Evolutionary conservation across 163 green algal species (phyloP).

Genomic region (Scenedesmus sp.): DNA sequence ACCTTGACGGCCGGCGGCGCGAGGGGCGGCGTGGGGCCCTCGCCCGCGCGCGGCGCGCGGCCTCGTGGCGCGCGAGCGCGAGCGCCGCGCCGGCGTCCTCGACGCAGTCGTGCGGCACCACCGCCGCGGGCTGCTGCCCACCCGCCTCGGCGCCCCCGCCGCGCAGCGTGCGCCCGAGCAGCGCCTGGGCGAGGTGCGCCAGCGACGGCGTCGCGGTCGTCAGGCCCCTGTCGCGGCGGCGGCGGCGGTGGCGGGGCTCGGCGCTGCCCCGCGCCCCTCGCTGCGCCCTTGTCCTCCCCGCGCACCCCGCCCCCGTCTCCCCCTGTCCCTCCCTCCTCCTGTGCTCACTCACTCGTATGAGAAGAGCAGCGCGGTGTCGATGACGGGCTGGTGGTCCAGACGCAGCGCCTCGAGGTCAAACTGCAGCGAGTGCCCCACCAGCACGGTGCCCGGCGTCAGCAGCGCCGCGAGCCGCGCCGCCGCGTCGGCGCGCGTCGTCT

Average conservation of each 20-base stretch:
- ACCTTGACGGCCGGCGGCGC: slow-evolving; percentile 32
- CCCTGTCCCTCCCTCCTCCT: too few species aligned
- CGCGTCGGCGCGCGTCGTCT: neutral
- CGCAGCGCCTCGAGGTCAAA: slow-evolving; percentile 30
- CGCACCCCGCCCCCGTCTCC: neutral
- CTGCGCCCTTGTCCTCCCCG: neutral
- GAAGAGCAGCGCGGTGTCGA: slow-evolving; percentile 41
- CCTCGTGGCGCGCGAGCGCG: slow-evolving; percentile 6
- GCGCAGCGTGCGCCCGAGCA: slow-evolving; percentile 33
- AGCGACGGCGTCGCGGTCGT: slow-evolving; percentile 26
- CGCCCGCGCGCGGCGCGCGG: neutral
- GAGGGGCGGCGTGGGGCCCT: slow-evolving; percentile 11
- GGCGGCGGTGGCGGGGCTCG: neutral
- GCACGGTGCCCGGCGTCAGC: slow-evolving; percentile 16
- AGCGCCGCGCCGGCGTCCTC: slow-evolving; percentile 37
- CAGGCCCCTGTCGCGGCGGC: slow-evolving; percentile 16
- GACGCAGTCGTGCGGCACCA: slow-evolving; percentile 31
- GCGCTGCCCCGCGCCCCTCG: neutral
- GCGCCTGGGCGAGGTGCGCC: slow-evolving; percentile 25
- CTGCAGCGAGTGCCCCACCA: slow-evolving; percentile 40
- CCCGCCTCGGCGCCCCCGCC: neutral
- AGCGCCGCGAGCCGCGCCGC: neutral
- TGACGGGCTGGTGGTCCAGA: slow-evolving; percentile 39
- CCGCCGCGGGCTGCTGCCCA: neutral
- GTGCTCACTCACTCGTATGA: slow-evolving; percentile 29